Evolutionary conservation across 2,329 filamentous ascomycete genomes (phyloP), one percentile per base, ranked within the genome.

Genomic region (Triangularia setosa): DNA sequence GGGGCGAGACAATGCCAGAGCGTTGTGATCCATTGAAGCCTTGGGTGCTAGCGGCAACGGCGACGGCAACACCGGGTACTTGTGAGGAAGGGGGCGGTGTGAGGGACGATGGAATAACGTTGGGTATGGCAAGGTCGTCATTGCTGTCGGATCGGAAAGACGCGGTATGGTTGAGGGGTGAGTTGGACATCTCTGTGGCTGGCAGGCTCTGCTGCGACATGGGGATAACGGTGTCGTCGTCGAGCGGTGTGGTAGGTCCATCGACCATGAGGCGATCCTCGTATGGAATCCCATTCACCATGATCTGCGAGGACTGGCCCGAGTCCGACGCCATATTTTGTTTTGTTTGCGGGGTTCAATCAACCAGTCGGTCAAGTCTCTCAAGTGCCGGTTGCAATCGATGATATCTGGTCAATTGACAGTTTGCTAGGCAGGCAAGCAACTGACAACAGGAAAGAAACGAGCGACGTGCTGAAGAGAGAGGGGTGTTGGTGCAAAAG

Each of bases 51-150:
- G 69, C 70, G 30, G 69, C 63, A 25, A 66, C 69, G 16, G 68
- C 70, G 21, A 63, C 69, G 58, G 71, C 73, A 52, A 64, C 71
- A 28, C 74, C 76, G 16, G 76, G 77, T 5, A 80, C 71, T 70
- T 85, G 84, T 1, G 83, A 85, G 1, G 83, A 85, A 0, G 84
- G 83, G 24, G 84, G 84, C 3, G 84, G 85, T 2, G 84, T 86
- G 60, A 85, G 74, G 24, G 84, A 87, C 1, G 84, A 86, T 4
- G 84, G 83, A 63, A 87, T 85, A 58, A 85, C 75, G 25, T 78
- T 76, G n/a, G 78, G 72, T 18, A 72, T 71, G 1, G 74, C 73
- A 44, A 77, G 74, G 56, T 83, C 81, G 63, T 85, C 81, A 71
- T 80, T 82, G 65, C 74, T 65, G 66, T 85, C 82, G 3, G 79